These are phyloP conservation scores for Thielaviopsis ethacetica DNA, from an alignment of 2,329 filamentous ascomycete genomes.

Conservation along the genomic window DNA sequence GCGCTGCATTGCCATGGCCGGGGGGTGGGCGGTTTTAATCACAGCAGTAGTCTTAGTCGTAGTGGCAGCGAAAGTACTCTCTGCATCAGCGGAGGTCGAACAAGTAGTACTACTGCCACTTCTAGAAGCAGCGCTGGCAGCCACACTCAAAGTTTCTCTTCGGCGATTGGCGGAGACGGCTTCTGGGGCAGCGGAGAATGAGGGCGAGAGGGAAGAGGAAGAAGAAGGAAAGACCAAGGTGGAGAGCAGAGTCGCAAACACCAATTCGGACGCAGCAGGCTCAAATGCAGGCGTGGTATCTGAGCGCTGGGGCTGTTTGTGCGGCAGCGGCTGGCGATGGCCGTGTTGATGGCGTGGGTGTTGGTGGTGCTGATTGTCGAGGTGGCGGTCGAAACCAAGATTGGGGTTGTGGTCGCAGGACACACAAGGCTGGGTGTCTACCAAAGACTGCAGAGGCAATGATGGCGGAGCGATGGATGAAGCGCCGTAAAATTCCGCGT, in stretches of 20 bases:
- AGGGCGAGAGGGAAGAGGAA: not conserved
- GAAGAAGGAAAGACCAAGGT: not conserved
- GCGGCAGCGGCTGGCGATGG: not conserved
- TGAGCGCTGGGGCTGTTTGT: not conserved
- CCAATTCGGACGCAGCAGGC: not conserved
- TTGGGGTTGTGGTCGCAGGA: not conserved
- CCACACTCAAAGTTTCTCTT: not conserved
- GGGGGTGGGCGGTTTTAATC: conserved; percentile 27
- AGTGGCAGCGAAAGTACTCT: not conserved
- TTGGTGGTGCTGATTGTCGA: not conserved
- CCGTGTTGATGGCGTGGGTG: not conserved
- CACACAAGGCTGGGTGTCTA: not conserved
- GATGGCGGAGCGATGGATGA: not conserved
- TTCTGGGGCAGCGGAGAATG: not conserved
- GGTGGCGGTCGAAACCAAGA: not conserved
- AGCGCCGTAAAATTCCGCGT: not conserved
- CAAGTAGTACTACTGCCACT: not conserved
- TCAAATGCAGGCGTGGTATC: not conserved
- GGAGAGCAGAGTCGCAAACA: not conserved
- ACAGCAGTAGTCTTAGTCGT: not conserved
- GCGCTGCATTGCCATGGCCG: conserved; percentile 23
- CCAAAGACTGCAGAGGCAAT: not conserved
- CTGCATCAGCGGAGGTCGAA: not conserved
- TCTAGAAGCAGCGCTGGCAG: not conserved
- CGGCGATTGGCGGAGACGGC: not conserved